A percentile compares a stretch with the other conserved stretches of the same genome.
Evolutionary conservation across 2,329 filamentous ascomycete species (phyloP).

Genomic region (Colletotrichum neosansevieriae): DNA sequence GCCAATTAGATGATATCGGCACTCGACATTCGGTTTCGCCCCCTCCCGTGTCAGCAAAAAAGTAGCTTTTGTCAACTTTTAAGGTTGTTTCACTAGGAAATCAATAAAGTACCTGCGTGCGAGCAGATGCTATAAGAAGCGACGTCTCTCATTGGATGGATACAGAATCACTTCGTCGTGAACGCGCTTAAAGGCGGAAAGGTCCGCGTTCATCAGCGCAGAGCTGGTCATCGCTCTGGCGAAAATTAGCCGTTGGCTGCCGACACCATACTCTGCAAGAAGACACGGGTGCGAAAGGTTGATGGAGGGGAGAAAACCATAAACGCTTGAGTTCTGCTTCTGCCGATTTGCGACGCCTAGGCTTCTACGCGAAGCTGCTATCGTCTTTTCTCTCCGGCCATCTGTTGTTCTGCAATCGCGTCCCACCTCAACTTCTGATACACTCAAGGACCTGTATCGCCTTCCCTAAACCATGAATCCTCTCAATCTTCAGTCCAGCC

Average conservation of each 20-base stretch:
- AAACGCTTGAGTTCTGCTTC: too few relatives aligned
- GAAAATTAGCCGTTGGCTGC: too few relatives aligned
- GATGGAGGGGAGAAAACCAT: too few relatives aligned
- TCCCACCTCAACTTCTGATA: neutral
- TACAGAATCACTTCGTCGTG: too few relatives aligned
- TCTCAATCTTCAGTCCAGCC: constrained; percentile 46
- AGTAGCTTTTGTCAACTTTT: constrained; percentile 13
- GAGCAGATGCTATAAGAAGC: neutral
- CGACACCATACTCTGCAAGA: too few relatives aligned
- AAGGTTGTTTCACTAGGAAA: constrained; percentile 8
- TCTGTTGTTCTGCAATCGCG: neutral
- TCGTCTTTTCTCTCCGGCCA: neutral
- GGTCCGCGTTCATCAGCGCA: too few relatives aligned
- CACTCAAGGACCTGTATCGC: constrained; percentile 36
- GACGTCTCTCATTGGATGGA: neutral
- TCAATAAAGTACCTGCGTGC: neutral
- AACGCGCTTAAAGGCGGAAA: too few relatives aligned
- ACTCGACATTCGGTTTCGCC: neutral
- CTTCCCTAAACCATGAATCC: constrained; percentile 39
- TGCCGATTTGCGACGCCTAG: too few relatives aligned
- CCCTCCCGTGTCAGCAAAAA: neutral
- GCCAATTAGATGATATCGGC: too few relatives aligned
- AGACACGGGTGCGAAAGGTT: too few relatives aligned
- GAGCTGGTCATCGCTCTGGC: too few relatives aligned
- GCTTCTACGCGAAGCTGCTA: too few relatives aligned